Evolutionary conservation across 257 asterid genomes (phyloP).

Genomic region (Solanum virginianum): DNA sequence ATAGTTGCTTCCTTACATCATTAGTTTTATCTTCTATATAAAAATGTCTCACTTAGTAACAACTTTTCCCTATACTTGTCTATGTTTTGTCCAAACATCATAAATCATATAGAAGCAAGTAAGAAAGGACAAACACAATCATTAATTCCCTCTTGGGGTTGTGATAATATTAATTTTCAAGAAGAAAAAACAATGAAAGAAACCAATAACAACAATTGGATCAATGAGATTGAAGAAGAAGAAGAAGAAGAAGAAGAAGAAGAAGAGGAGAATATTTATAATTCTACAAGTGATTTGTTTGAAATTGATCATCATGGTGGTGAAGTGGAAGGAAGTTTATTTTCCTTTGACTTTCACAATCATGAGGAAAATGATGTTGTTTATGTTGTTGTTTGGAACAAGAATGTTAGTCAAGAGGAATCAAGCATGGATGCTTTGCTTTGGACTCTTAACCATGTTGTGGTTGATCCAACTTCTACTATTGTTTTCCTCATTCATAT

Average conservation of each 20-base stretch:
- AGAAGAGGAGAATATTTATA: background rate
- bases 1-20: background rate
- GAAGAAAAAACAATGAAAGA: background rate
- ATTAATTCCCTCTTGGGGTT: background rate
- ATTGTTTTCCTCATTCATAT: constrained; percentile 47
- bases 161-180: background rate
- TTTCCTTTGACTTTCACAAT: constrained; percentile 14
- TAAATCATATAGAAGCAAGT: background rate
- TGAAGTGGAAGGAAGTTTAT: constrained; percentile 3
- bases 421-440: constrained; percentile 46
- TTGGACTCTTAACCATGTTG: constrained; percentile 34
- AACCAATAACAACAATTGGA: background rate
- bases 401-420: constrained; percentile 5
- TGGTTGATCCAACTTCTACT: constrained; percentile 10
- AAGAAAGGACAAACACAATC: background rate
- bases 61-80: background rate
- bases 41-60: background rate
- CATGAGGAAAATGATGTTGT: constrained; percentile 15
- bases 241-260: background rate
- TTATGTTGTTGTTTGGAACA: constrained; percentile 21
- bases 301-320: constrained; percentile 10
- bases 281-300: background rate
- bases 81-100: background rate
- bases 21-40: background rate
- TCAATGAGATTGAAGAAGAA: background rate